Percentiles rank a stretch among this genome's conserved stretches.
Evolutionary conservation across 73 alveolate genomes (phyloP).

Genomic region (Stentor coeruleus): DNA sequence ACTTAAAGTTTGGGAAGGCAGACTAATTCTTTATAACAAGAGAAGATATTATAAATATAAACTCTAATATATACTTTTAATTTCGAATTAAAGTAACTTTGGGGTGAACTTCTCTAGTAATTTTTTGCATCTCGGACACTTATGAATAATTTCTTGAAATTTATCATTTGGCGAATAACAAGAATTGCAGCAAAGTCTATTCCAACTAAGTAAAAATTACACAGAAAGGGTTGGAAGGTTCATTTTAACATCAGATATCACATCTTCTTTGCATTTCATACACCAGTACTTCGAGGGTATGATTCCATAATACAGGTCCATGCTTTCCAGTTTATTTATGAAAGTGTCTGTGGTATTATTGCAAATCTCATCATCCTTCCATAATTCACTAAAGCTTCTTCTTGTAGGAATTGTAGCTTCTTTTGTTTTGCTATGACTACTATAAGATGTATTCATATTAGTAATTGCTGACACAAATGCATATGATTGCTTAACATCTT

Average conservation of each 20-base stretch:
- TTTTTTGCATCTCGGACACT: background rate
- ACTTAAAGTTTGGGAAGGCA: too few species aligned
- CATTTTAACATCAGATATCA: background rate
- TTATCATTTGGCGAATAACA: background rate
- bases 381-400: background rate
- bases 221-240: background rate
- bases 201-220: background rate
- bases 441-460: too few species aligned
- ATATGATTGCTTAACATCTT: too few species aligned
- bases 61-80: too few species aligned
- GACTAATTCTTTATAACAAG: too few species aligned
- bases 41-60: too few species aligned
- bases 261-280: background rate
- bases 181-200: background rate
- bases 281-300: background rate
- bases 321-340: background rate
- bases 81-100: too few species aligned
- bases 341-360: background rate
- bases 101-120: background rate
- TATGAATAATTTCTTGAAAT: background rate
- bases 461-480: too few species aligned
- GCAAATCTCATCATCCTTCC: background rate
- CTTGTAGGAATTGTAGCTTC: too few species aligned
- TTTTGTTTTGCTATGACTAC: too few species aligned
- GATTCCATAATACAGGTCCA: background rate